Conservation (phyloP, 2,329 filamentous ascomycete species). For the Aspergillus oerlinghausenensis region DNA sequence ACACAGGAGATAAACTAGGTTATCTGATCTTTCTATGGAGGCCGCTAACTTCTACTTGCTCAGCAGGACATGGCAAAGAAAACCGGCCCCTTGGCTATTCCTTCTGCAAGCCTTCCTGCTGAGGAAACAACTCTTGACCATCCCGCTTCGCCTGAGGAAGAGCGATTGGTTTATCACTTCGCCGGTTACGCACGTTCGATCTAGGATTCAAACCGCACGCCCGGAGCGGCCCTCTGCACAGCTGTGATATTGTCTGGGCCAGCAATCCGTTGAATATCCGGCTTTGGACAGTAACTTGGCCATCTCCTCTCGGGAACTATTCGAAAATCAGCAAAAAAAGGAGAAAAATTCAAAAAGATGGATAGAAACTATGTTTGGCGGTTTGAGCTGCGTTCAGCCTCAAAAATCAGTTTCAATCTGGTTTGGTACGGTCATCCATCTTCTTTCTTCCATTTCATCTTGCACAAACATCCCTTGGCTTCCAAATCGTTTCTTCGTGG, state of each 20-base stretch:
- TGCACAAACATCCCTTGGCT: background rate
- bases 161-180: background rate
- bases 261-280: background rate
- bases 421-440: background rate
- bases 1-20: background rate
- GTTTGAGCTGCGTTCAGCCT: background rate
- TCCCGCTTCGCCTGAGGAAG: background rate
- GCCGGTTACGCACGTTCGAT: background rate
- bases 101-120: background rate
- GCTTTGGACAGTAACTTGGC: background rate
- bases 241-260: background rate
- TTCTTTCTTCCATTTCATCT: background rate
- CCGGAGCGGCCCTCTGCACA: background rate
- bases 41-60: background rate
- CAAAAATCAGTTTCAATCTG: background rate
- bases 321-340: background rate
- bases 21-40: background rate
- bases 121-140: background rate
- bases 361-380: background rate
- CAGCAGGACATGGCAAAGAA: background rate
- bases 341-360: background rate
- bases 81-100: background rate
- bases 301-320: background rate
- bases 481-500: background rate
- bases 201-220: background rate